Conservation (phyloP, 2,329 filamentous ascomycete species). For the Daldinia eschscholtzii region DNA sequence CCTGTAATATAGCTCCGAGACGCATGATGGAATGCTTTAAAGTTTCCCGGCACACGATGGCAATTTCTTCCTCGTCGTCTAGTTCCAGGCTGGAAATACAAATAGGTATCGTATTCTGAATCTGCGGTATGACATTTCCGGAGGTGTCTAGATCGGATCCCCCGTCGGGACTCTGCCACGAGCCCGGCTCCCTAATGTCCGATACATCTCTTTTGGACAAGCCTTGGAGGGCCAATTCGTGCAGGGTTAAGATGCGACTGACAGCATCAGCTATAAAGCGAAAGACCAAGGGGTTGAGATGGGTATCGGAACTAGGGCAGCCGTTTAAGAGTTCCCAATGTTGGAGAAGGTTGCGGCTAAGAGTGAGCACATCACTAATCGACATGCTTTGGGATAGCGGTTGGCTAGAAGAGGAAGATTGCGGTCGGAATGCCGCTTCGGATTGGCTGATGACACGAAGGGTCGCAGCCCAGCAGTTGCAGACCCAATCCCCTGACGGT, state of each 20-base stretch:
- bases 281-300: slow-evolving; percentile 25
- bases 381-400: slow-evolving; percentile 2
- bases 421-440: slow-evolving; percentile 6
- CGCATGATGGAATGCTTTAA: slow-evolving; percentile 39
- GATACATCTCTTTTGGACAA: not conserved
- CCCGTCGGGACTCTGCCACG: not conserved
- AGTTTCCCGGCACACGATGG: slow-evolving; percentile 32
- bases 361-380: slow-evolving; percentile 15
- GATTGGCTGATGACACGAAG: slow-evolving; percentile 18
- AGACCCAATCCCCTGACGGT: not conserved
- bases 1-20: slow-evolving; percentile 36
- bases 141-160: not conserved
- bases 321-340: slow-evolving; percentile 39
- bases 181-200: not conserved
- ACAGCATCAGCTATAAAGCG: slow-evolving; percentile 35
- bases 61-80: slow-evolving; percentile 11
- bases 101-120: not conserved
- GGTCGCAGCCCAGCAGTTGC: slow-evolving; percentile 22
- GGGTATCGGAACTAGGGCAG: slow-evolving; percentile 30
- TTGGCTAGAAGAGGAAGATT: slow-evolving; percentile 5
- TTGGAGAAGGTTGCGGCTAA: slow-evolving; percentile 27
- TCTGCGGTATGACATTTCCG: not conserved
- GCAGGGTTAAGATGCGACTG: slow-evolving; percentile 11
- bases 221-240: slow-evolving; percentile 27
- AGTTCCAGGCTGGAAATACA: not conserved